A percentile compares a stretch with the other conserved stretches of the same genome.
Evolutionary conservation across 2,329 filamentous ascomycete species (phyloP).

Genomic region (Ophiostoma pallidulum): DNA sequence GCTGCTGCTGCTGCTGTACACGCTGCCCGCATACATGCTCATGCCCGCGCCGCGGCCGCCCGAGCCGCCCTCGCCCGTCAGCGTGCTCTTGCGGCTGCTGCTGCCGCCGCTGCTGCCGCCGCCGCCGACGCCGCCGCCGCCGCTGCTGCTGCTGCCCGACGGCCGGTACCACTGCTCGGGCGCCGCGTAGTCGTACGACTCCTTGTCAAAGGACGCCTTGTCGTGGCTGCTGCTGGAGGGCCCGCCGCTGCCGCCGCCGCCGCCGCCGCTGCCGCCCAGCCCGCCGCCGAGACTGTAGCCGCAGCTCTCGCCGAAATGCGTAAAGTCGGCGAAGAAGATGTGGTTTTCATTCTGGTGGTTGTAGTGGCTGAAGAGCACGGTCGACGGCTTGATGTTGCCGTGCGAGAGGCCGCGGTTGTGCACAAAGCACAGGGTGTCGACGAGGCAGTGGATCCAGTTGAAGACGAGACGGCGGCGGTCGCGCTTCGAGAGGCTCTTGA

Average conservation of each 20-base stretch:
- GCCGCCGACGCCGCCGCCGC: background rate
- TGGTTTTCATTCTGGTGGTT: constrained; percentile 53
- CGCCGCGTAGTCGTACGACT: constrained; percentile 63
- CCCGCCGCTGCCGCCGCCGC: constrained; percentile 29
- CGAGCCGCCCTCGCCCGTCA: constrained; percentile 7
- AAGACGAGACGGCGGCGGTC: constrained; percentile 51
- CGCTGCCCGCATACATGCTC: constrained; percentile 22
- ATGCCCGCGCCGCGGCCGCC: constrained; percentile 19
- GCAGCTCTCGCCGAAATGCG: constrained; percentile 35
- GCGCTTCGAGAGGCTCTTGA: constrained; percentile 53
- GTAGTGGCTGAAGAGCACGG: constrained; percentile 45
- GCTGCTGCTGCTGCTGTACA: constrained; percentile 27
- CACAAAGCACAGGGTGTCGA: constrained; percentile 57
- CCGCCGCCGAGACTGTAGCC: constrained; percentile 28
- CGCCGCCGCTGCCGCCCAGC: constrained; percentile 20
- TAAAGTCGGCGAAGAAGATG: constrained; percentile 58
- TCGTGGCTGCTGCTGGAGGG: constrained; percentile 22
- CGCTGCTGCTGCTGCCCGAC: constrained; percentile 27
- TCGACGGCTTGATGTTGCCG: constrained; percentile 60
- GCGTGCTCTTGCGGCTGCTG: constrained; percentile 13
- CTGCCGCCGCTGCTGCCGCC: constrained; percentile 27
- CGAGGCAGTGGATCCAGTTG: constrained; percentile 67
- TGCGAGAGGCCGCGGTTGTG: constrained; percentile 57
- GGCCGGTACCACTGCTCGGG: constrained; percentile 54
- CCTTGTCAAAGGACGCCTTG: constrained; percentile 49